A percentile compares a stretch with the other conserved stretches of the same genome.
Evolutionary conservation across 164 flowering plant genomes (phyloP).

Genomic region (Malania oleifera): DNA sequence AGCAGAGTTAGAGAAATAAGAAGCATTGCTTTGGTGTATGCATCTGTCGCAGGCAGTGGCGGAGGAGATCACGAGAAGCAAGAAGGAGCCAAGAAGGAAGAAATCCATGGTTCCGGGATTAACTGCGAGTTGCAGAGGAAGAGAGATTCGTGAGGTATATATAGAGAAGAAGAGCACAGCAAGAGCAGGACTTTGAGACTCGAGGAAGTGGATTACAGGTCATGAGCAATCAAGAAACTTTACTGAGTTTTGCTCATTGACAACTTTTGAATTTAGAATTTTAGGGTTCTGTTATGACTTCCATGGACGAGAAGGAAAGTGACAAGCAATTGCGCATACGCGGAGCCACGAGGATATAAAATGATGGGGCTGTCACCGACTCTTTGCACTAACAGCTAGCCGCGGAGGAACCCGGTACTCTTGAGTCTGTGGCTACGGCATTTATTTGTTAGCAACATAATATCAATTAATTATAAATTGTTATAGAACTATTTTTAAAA

Average conservation of each 20-base stretch:
- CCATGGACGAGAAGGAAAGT: not conserved
- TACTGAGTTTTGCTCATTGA: too few relatives aligned
- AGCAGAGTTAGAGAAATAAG: slow-evolving; percentile 45
- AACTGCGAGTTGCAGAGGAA: not conserved
- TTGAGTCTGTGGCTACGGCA: too few relatives aligned
- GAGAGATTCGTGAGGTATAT: slow-evolving; percentile 2
- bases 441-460: too few relatives aligned
- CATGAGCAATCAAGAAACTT: slow-evolving; percentile 12
- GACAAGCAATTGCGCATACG: slow-evolving; percentile 7
- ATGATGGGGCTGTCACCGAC: slow-evolving; percentile 17
- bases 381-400: slow-evolving; percentile 12
- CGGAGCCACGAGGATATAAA: slow-evolving; percentile 3
- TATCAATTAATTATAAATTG: too few relatives aligned
- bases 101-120: too few relatives aligned
- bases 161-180: slow-evolving; percentile 2
- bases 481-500: too few relatives aligned
- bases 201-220: slow-evolving; percentile 26
- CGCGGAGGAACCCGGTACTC: too few relatives aligned
- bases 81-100: slow-evolving; percentile 28
- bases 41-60: slow-evolving; percentile 79
- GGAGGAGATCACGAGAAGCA: slow-evolving; percentile 37
- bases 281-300: not conserved
- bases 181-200: too few relatives aligned
- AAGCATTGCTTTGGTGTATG: slow-evolving; percentile 57
- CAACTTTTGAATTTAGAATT: not conserved